Conservation (phyloP, 345 rosid genomes). For the Adansonia digitata region DNA sequence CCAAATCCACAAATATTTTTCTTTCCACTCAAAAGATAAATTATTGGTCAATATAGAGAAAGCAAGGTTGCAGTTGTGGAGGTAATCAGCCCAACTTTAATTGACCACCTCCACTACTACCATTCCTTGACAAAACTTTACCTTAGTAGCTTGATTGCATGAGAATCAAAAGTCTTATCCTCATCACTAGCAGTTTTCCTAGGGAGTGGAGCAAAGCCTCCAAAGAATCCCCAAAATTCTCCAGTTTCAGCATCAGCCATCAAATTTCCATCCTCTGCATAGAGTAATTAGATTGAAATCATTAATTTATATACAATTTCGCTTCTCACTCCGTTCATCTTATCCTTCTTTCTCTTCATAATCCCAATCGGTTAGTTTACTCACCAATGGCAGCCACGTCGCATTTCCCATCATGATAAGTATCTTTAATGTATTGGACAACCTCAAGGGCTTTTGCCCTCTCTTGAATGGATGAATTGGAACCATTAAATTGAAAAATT, state of each 20-base stretch:
- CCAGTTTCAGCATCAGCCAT: slow-evolving; percentile 99
- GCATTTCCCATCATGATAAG: slow-evolving; percentile 93
- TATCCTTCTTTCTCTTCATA: neutral
- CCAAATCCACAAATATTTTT: neutral
- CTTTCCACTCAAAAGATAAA: neutral
- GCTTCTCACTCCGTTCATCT: neutral
- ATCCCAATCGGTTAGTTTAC: slow-evolving; percentile 27
- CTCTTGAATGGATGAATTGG: slow-evolving; percentile 94
- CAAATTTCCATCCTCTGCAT: slow-evolving; percentile 87
- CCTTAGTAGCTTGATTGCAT: slow-evolving; percentile 53
- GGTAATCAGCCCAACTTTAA: neutral
- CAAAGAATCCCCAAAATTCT: slow-evolving; percentile 95
- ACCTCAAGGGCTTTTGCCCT: slow-evolving; percentile 99
- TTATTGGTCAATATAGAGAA: neutral
- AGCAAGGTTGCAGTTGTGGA: neutral
- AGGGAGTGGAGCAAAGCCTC: slow-evolving; percentile 99
- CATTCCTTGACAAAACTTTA: slow-evolving; percentile 20
- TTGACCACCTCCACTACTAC: neutral
- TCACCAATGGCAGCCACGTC: slow-evolving; percentile 91
- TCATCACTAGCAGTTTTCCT: slow-evolving; percentile 59
- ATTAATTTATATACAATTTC: neutral
- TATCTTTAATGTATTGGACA: slow-evolving; percentile 92
- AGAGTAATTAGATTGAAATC: slow-evolving; percentile 16
- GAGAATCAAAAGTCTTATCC: slow-evolving; percentile 39
- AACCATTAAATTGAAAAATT: slow-evolving; percentile 94